A percentile compares a stretch with the other conserved stretches of the same genome.
These are phyloP conservation scores for Castanospermum australe DNA, from an alignment of 306 rosid species.

Conservation along the genomic window DNA sequence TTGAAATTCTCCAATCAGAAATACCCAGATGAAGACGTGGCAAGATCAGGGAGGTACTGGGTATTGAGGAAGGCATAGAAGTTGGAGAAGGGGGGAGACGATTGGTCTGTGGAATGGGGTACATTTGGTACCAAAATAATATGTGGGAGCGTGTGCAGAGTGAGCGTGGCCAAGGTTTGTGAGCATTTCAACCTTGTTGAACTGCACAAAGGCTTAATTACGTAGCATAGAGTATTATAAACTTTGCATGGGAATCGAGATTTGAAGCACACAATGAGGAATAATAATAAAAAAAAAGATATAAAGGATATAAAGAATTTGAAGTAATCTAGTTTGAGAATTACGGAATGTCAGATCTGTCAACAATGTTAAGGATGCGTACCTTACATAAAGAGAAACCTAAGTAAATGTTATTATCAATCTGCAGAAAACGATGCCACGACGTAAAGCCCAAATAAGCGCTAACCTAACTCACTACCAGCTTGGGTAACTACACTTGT, in stretches of 20 bases:
- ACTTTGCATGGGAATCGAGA: conserved; percentile 61
- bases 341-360: conserved; percentile 84
- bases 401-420: not conserved
- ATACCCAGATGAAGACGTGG: conserved; percentile 32
- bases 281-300: not conserved
- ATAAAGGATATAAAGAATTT: not conserved
- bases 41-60: conserved; percentile 37
- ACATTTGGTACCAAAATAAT: conserved; percentile 51
- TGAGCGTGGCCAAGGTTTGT: conserved; percentile 57
- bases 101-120: conserved; percentile 86
- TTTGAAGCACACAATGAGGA: conserved; percentile 31
- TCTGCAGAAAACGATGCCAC: conserved; percentile 25
- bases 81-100: conserved; percentile 60
- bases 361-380: conserved; percentile 31
- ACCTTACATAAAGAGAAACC: conserved; percentile 29
- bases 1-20: not conserved
- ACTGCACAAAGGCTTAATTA: conserved; percentile 36
- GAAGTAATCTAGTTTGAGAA: conserved; percentile 48
- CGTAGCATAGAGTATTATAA: conserved; percentile 44
- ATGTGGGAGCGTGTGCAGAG: conserved; percentile 66
- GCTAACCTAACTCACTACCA: not conserved
- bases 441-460: conserved; percentile 25
- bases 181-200: conserved; percentile 58
- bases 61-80: conserved; percentile 51
- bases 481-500: not conserved